phyloP scores from a whole-genome alignment of 208 protist genomes.

The Endotrypanum monterogeii region DNA sequence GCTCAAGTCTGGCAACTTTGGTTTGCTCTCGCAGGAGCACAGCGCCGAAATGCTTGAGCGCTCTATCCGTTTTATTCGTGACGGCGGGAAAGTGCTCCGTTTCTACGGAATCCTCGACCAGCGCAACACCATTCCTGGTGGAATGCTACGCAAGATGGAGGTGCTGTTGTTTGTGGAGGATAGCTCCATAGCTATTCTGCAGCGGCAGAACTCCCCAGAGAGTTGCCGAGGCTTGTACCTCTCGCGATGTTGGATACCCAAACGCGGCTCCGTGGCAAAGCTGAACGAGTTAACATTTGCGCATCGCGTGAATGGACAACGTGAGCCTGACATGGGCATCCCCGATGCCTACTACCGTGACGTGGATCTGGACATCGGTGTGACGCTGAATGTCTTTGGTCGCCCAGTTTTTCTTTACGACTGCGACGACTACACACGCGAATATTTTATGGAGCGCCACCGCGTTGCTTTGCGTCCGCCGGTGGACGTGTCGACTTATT shows the following conservation, averaged over 20 bases:
- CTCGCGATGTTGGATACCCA: slow-evolving; percentile 83
- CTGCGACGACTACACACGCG: slow-evolving; percentile 93
- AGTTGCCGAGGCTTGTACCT: slow-evolving; percentile 87
- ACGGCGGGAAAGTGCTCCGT: slow-evolving; percentile 95
- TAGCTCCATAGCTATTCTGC: slow-evolving; percentile 94
- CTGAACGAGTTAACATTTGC: slow-evolving; percentile 84
- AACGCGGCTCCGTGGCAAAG: slow-evolving; percentile 71
- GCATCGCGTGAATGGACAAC: slow-evolving; percentile 82
- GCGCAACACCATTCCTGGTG: slow-evolving; percentile 42
- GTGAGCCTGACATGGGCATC: slow-evolving; percentile 65
- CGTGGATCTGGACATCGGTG: slow-evolving; percentile 85
- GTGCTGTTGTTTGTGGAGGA: slow-evolving; percentile 96
- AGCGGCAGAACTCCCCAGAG: slow-evolving; percentile 89
- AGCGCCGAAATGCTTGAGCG: slow-evolving; percentile 70
- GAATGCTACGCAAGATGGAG: slow-evolving; percentile 89
- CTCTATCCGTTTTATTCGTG: slow-evolving; percentile 86
- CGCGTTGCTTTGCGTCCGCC: slow-evolving; percentile 50
- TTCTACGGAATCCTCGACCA: slow-evolving; percentile 93
- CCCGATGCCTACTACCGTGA: slow-evolving; percentile 80
- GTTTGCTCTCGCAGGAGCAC: slow-evolving; percentile 63
- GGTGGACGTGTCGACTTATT: slow-evolving; percentile 53
- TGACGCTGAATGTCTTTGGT: slow-evolving; percentile 82
- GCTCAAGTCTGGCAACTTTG: slow-evolving; percentile 57
- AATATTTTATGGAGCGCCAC: slow-evolving; percentile 82
- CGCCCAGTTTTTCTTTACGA: slow-evolving; percentile 89